phyloP scores from a whole-genome alignment of 805 yeast species.

The Kluyveromyces dobzhanskii region DNA sequence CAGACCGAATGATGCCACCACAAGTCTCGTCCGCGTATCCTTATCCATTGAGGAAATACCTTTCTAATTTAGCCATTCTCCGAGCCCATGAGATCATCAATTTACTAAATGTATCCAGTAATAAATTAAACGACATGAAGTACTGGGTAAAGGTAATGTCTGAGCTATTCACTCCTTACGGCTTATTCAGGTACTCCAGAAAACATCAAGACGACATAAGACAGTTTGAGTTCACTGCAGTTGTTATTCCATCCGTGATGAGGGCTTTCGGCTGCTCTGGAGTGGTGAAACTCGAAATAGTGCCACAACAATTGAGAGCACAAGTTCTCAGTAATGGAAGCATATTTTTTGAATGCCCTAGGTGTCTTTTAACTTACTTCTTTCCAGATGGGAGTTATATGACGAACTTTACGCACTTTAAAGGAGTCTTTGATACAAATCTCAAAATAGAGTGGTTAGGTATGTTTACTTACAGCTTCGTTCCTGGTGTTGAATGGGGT shows the following conservation, averaged over 20 bases:
- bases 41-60: conserved; percentile 29
- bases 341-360: conserved; percentile 45
- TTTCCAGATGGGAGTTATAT: conserved; percentile 67
- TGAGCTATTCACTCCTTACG: conserved; percentile 47
- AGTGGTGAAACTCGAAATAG: conserved; percentile 43
- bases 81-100: conserved; percentile 45
- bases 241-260: conserved; percentile 58
- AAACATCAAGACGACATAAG: conserved; percentile 39
- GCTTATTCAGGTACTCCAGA: conserved; percentile 39
- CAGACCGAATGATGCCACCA: neutral
- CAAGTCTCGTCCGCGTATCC: conserved; percentile 7
- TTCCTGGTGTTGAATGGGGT: conserved; percentile 40
- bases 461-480: conserved; percentile 39
- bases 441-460: conserved; percentile 69
- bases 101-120: conserved; percentile 35
- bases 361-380: conserved; percentile 40
- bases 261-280: conserved; percentile 42
- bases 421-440: conserved; percentile 52
- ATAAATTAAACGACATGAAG: conserved; percentile 35
- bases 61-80: conserved; percentile 43
- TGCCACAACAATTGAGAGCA: conserved; percentile 42
- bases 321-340: conserved; percentile 46
- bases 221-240: conserved; percentile 56
- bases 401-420: conserved; percentile 50
- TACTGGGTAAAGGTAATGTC: conserved; percentile 43